Base-by-base conservation (phyloP, 164 flowering plant species). In the Amborella trichopoda region DNA sequence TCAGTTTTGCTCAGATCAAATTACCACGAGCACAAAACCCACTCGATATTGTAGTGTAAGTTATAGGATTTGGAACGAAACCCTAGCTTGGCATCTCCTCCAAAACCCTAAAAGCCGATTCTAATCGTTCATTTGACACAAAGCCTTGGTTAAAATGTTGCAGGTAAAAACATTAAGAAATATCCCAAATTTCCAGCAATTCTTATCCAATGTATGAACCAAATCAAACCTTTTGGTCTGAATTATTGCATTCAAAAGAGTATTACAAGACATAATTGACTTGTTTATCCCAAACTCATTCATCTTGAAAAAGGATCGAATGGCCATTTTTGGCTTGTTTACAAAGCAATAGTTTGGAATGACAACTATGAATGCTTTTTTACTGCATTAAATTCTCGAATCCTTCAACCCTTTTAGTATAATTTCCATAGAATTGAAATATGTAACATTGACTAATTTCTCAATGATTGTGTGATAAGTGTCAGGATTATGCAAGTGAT, bases 11-110 rank as follows among this genome's bases (percentile, higher is more conserved):
- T 23, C 65, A 67, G 3, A 32, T 50, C 69, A 89, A 48, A 67
- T 89, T 90, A 2, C 85, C 80, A 2, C 64, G 48, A 5, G 55
- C 57, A 28, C 73, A 83, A n/a, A 68, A 76, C 16, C 80, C 93
- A 4, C 83, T 72, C 38, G 82, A 39, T 36, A 82, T 60, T 0
- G 93, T 84, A 0, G 94, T 84, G 44, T 82, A 83, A 6, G 77
- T 89, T 20, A 83, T 82, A 28, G 78, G 61, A 64, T 82, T 85
- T 0, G 94, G 85, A 3, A 80, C 61, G 69, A 88, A 46, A 6
- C 94, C 93, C 89, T 84, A 72, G 3, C 68, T 53, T 0, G 87
- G 93, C 80, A 88, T 84, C 55, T 88, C 94, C 46, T 88, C 83
- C 4, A 84, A 48, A 64, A 89, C 70, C 74, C 58, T 60, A 18